Percentiles rank a stretch among this genome's conserved stretches.
phyloP scores from a whole-genome alignment of 805 yeast genomes.

The Saccharomycopsis vini region DNA sequence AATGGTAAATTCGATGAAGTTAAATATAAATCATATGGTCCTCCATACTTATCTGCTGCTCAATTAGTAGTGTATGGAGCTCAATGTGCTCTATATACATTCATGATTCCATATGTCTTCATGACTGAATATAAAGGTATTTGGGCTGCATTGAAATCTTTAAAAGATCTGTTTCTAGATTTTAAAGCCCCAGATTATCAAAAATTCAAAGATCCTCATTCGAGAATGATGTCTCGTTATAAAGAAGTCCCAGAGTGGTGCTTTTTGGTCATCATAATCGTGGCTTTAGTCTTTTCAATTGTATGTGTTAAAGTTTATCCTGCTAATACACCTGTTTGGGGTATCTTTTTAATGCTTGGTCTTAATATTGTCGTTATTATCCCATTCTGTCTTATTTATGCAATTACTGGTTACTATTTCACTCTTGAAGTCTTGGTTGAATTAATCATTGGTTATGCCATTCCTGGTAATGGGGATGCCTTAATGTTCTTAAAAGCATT shows the following conservation, averaged over 20 bases:
- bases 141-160: conserved; percentile 30
- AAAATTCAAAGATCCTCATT: conserved; percentile 42
- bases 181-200: conserved; percentile 21
- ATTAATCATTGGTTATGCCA: conserved; percentile 46
- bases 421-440: conserved; percentile 47
- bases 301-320: conserved; percentile 39
- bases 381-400: conserved; percentile 40
- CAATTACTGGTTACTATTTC: conserved; percentile 40
- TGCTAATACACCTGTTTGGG: conserved; percentile 50
- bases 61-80: conserved; percentile 51
- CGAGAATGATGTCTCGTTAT: conserved; percentile 46
- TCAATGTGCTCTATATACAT: conserved; percentile 47
- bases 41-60: conserved; percentile 60
- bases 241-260: conserved; percentile 57
- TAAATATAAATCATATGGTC: conserved; percentile 47
- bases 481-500: conserved; percentile 42
- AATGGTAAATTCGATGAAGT: conserved; percentile 36
- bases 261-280: conserved; percentile 36
- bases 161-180: conserved; percentile 26
- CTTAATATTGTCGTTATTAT: conserved; percentile 42
- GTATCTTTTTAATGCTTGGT: conserved; percentile 43
- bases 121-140: conserved; percentile 38
- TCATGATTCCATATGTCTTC: conserved; percentile 42
- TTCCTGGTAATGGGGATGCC: conserved; percentile 48
- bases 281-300: conserved; percentile 39